Conservation (phyloP, 192 early-diverging fungal species). For the Linnemannia exigua region DNA sequence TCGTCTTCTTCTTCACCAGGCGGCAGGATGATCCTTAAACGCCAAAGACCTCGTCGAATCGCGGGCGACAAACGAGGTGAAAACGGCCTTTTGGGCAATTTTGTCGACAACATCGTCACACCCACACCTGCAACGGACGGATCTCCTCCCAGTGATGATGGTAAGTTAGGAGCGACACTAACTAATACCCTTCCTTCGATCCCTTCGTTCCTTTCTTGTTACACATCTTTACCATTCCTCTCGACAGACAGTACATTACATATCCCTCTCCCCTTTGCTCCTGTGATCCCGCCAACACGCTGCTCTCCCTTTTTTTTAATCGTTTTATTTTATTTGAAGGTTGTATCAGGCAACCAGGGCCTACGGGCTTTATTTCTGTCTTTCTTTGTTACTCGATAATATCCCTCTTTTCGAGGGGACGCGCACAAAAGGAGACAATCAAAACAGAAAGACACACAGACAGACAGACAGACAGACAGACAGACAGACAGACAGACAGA, state of each 20-base stretch:
- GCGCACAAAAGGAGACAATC: too few relatives aligned
- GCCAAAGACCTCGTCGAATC: slow-evolving; percentile 29
- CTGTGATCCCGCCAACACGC: too few relatives aligned
- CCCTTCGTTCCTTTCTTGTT: not conserved
- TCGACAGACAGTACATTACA: too few relatives aligned
- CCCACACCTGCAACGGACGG: not conserved
- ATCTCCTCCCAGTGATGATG: not conserved
- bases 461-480: not conserved
- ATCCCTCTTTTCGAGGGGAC: too few relatives aligned
- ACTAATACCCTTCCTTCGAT: not conserved
- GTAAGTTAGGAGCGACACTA: not conserved
- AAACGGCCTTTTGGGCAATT: not conserved
- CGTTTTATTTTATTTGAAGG: too few relatives aligned
- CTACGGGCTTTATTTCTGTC: too few relatives aligned
- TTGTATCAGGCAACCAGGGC: too few relatives aligned
- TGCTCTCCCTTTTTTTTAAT: too few relatives aligned
- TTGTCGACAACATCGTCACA: not conserved
- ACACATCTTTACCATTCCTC: too few relatives aligned
- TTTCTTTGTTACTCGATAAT: too few relatives aligned
- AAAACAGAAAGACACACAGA: too few relatives aligned
- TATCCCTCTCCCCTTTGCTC: too few relatives aligned
- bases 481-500: not conserved
- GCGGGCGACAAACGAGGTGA: slow-evolving; percentile 29
- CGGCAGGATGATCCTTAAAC: not conserved
- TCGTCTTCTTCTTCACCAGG: not conserved